A percentile compares a stretch with the other conserved stretches of the same genome.
These are phyloP conservation scores for Ophiostoma sp. DNA, from an alignment of 2,329 filamentous ascomycete species.

Conservation along the genomic window DNA sequence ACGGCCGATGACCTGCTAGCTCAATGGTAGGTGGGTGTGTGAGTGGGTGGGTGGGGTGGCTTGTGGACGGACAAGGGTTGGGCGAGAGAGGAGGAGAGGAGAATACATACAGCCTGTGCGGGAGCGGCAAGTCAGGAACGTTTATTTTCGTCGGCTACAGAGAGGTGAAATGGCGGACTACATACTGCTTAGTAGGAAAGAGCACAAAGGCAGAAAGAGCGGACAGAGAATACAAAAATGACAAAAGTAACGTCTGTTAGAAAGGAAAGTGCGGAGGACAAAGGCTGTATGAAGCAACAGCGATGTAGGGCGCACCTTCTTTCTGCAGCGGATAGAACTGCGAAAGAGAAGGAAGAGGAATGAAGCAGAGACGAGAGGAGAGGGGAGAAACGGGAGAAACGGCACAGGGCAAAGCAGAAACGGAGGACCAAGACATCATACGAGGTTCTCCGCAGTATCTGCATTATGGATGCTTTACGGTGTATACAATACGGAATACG, in stretches of 20 bases:
- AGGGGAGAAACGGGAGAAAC: background rate
- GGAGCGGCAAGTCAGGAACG: slow-evolving; percentile 21
- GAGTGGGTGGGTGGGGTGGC: slow-evolving; percentile 22
- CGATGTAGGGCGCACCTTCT: background rate
- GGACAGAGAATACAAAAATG: background rate
- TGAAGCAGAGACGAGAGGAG: background rate
- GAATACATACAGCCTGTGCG: slow-evolving; percentile 17
- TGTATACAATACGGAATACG: background rate
- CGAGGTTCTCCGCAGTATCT: slow-evolving; percentile 7
- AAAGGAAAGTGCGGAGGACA: background rate
- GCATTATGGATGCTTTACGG: background rate
- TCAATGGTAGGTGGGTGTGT: slow-evolving; percentile 20
- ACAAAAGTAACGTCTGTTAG: background rate
- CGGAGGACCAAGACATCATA: background rate
- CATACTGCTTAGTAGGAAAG: background rate
- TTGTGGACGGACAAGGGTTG: slow-evolving; percentile 17
- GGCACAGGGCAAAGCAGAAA: background rate
- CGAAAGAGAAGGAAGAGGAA: background rate
- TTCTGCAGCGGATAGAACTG: background rate
- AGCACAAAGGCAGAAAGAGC: background rate
- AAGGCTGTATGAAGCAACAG: background rate
- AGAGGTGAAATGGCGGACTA: background rate
- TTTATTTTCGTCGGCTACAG: background rate
- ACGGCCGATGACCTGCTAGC: slow-evolving; percentile 20
- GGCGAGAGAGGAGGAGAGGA: slow-evolving; percentile 12